Conservation (phyloP, 306 rosid species). For the Acmispon strigosus region DNA sequence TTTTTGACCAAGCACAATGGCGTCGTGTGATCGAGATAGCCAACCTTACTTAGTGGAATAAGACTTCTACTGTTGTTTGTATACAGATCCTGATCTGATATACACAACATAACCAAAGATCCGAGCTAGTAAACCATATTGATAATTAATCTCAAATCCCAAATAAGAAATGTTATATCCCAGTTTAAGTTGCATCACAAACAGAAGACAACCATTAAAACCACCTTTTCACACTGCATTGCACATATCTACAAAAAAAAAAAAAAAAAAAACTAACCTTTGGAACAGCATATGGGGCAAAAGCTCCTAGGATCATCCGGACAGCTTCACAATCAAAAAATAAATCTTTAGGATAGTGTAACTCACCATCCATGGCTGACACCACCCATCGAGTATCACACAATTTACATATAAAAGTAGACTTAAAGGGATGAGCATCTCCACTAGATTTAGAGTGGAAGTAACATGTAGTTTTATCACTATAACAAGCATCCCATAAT, state of each 20-base stretch:
- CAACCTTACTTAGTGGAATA: too few species aligned
- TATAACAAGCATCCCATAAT: slow-evolving; percentile 77
- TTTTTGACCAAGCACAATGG: too few species aligned
- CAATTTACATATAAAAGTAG: slow-evolving; percentile 59
- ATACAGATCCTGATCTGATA: neutral
- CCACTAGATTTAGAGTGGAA: slow-evolving; percentile 39
- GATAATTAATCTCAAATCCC: neutral
- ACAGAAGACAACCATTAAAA: neutral
- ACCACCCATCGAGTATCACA: slow-evolving; percentile 67
- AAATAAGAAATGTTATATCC: neutral
- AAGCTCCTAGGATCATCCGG: slow-evolving; percentile 58
- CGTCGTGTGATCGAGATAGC: too few species aligned
- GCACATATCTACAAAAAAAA: neutral
- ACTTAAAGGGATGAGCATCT: slow-evolving; percentile 48
- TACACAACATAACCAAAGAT: neutral
- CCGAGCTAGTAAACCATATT: neutral
- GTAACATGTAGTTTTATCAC: slow-evolving; percentile 56
- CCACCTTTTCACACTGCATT: neutral
- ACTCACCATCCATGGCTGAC: slow-evolving; percentile 54
- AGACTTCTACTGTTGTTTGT: too few species aligned
- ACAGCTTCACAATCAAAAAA: slow-evolving; percentile 73
- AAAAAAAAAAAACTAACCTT: slow-evolving; percentile 50
- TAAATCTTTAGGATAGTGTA: slow-evolving; percentile 76
- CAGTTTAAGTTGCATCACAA: neutral
- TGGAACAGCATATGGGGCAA: slow-evolving; percentile 81